Conservation (phyloP, 768 basidiomycete genomes). For the Kwoniella sp. region DNA sequence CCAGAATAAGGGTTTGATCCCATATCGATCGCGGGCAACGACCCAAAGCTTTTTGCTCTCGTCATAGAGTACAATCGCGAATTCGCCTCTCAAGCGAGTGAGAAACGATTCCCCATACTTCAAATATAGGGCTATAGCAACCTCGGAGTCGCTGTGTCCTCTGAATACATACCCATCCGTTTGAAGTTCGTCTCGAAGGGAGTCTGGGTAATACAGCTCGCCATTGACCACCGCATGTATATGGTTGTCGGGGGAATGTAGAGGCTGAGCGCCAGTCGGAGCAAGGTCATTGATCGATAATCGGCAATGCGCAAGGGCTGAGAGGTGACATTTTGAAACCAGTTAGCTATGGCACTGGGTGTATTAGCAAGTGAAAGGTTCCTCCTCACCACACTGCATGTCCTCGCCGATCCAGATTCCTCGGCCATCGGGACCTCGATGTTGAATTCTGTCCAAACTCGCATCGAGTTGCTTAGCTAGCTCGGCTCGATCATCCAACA, state of each 20-base stretch:
- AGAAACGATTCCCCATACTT: slow-evolving; percentile 44
- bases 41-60: slow-evolving; percentile 22
- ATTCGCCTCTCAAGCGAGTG: slow-evolving; percentile 44
- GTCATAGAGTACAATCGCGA: slow-evolving; percentile 44
- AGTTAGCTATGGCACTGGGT: neutral
- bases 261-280: slow-evolving; percentile 38
- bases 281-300: slow-evolving; percentile 49
- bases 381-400: slow-evolving; percentile 23
- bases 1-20: slow-evolving; percentile 52
- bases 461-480: neutral
- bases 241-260: slow-evolving; percentile 30
- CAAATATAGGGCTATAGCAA: slow-evolving; percentile 44
- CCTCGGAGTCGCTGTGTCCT: slow-evolving; percentile 41
- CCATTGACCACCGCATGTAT: slow-evolving; percentile 50
- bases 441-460: slow-evolving; percentile 19
- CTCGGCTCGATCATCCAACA: neutral
- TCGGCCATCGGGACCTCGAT: slow-evolving; percentile 40
- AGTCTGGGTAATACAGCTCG: slow-evolving; percentile 48
- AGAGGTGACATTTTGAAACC: slow-evolving; percentile 15
- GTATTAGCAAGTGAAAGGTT: neutral
- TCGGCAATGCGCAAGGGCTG: slow-evolving; percentile 29
- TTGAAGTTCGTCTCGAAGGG: slow-evolving; percentile 11
- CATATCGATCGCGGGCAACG: slow-evolving; percentile 47
- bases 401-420: slow-evolving; percentile 32
- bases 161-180: slow-evolving; percentile 26